Evolutionary conservation across 2,329 filamentous ascomycete species (phyloP).

Genomic region (Emydomyces testavorans): DNA sequence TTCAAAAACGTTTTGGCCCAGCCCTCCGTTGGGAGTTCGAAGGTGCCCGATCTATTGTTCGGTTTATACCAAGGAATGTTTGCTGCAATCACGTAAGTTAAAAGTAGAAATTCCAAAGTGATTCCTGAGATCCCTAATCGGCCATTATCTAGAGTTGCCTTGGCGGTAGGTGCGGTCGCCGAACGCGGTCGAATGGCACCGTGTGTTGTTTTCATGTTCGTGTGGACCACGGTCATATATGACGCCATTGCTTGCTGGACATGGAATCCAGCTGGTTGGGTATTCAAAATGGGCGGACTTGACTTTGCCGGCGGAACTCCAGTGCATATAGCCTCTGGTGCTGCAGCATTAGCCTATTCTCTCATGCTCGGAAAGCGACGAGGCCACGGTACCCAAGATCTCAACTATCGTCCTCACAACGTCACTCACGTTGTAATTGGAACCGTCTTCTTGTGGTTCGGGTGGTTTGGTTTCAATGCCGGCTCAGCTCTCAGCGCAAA

Average conservation of each 20-base stretch:
- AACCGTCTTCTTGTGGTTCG: slow-evolving; percentile 88
- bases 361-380: slow-evolving; percentile 80
- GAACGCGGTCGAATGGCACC: slow-evolving; percentile 82
- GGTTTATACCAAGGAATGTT: slow-evolving; percentile 54
- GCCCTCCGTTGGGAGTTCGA: slow-evolving; percentile 60
- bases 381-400: slow-evolving; percentile 73
- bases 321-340: slow-evolving; percentile 76
- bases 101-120: not conserved
- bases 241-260: slow-evolving; percentile 93
- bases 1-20: slow-evolving; percentile 62
- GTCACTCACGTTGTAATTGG: slow-evolving; percentile 86
- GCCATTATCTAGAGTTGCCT: slow-evolving; percentile 52
- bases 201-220: slow-evolving; percentile 81
- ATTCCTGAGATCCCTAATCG: slow-evolving; percentile 21
- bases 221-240: slow-evolving; percentile 84
- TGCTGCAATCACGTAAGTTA: slow-evolving; percentile 67
- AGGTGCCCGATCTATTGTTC: slow-evolving; percentile 73
- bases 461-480: slow-evolving; percentile 92
- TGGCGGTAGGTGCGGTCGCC: slow-evolving; percentile 73
- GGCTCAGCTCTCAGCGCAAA: slow-evolving; percentile 73
- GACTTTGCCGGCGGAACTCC: slow-evolving; percentile 87
- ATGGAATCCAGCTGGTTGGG: slow-evolving; percentile 78
- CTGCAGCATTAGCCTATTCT: slow-evolving; percentile 75
- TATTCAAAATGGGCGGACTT: slow-evolving; percentile 63
- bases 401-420: slow-evolving; percentile 88